phyloP scores from a whole-genome alignment of 2,329 filamentous ascomycete species.

The Cadophora malorum region DNA sequence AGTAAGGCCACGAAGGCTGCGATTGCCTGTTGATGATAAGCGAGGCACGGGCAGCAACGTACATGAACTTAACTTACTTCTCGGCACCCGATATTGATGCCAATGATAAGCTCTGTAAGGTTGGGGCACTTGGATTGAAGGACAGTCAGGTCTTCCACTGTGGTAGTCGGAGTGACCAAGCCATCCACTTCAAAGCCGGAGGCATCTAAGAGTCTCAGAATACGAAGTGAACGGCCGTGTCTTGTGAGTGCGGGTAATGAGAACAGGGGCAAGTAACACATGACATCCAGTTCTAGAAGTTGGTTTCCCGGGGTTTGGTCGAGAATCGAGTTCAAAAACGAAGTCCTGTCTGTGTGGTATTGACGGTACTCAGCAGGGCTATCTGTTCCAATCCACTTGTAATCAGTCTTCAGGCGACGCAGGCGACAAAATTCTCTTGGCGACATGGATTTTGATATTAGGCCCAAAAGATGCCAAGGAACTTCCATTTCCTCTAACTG shows the following conservation, averaged over 20 bases:
- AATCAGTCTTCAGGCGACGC: not conserved
- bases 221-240: not conserved
- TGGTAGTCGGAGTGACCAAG: not conserved
- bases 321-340: not conserved
- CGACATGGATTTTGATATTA: not conserved
- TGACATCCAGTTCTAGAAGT: not conserved
- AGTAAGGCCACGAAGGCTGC: not conserved
- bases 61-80: not conserved
- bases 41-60: not conserved
- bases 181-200: slow-evolving; percentile 8
- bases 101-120: not conserved
- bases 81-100: not conserved
- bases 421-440: not conserved
- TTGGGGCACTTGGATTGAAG: not conserved
- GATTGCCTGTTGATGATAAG: not conserved
- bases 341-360: not conserved
- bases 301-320: not conserved
- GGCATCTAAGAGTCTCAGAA: not conserved
- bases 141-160: not conserved
- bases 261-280: not conserved
- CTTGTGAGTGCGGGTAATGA: not conserved
- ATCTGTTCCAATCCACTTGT: not conserved
- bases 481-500: not conserved
- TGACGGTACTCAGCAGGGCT: not conserved
- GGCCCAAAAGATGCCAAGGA: not conserved